Evolutionary conservation across 176 grass and related monocot species (phyloP), one percentile per base, ranked within the genome.

Genomic region (Musa schizocarpa): DNA sequence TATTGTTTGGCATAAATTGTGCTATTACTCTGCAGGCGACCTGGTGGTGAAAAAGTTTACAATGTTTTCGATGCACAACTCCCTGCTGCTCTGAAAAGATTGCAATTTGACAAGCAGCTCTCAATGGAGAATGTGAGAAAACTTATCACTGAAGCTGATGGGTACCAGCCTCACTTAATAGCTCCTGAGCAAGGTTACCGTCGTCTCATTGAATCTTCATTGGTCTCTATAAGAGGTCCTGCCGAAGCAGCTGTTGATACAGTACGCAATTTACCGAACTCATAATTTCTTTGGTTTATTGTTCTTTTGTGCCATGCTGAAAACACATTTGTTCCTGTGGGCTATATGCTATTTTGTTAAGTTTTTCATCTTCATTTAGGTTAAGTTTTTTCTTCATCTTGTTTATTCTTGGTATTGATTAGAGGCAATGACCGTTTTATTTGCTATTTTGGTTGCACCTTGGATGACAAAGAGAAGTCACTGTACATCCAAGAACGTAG

Each of bases 181-280:
- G 72, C 72, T 57, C 72, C 72, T 34, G 72, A 74, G 72, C 72
- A 74, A 57, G 72, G 72, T 53, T 74, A 74, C 57, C 72, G 72
- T 56, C 72, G 72, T 29, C 72, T 74, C 24, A 74, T 74, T 54
- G 72, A 74, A 57, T 74, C 72, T 58, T 74, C 72, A 11, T 74
- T 74, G 52, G 25, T 74, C 27, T 74, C 72, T 56, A 58, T 74
- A 22, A 74, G 72, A 56, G 72, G 72, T 74, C 72, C 72, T 74
- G 72, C 72, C 19, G 72, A 74, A 53, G 53, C 72, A 17, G 72
- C 72, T 58, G 72, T 74, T 74, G 72, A 74, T 27, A 13, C 72
- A 53, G 72, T 74, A 74, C 16, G 12, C 48, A 56, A 26, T 16
- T 4, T 17, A 56, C 9, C 13, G 20, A 21, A 19, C 14, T 43